Percentiles rank a stretch among this genome's conserved stretches.
phyloP scores from a whole-genome alignment of 2,329 filamentous ascomycete species.

The Chrysoporthe austroafricana region DNA sequence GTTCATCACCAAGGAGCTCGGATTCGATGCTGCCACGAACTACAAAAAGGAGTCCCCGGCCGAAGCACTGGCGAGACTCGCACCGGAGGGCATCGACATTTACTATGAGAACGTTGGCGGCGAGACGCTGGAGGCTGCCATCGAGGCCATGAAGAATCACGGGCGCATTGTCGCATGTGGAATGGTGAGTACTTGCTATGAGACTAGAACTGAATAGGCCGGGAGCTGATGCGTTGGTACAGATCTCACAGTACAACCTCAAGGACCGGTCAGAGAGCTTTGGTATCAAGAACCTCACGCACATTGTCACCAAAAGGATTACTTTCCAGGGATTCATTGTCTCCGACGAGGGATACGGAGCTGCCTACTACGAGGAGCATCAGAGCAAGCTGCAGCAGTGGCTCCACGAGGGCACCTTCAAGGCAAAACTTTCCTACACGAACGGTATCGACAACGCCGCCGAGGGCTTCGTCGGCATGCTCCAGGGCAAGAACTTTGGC shows the following conservation, averaged over 20 bases:
- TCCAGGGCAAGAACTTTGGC: constrained; percentile 81
- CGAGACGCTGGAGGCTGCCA: constrained; percentile 53
- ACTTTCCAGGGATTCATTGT: constrained; percentile 80
- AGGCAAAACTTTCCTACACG: constrained; percentile 69
- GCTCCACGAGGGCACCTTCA: constrained; percentile 76
- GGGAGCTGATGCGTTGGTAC: constrained; percentile 38
- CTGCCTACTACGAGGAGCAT: constrained; percentile 70
- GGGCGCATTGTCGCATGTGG: constrained; percentile 69
- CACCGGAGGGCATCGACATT: constrained; percentile 77
- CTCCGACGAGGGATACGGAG: constrained; percentile 64
- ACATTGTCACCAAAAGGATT: constrained; percentile 70
- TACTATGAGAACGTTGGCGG: constrained; percentile 60
- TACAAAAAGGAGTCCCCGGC: constrained; percentile 80
- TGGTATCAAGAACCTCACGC: constrained; percentile 67
- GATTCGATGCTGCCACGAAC: constrained; percentile 72
- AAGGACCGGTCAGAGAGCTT: constrained; percentile 55
- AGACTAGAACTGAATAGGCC: neutral
- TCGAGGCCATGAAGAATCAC: constrained; percentile 56
- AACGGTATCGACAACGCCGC: constrained; percentile 78
- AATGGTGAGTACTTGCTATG: constrained; percentile 50
- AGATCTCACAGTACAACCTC: constrained; percentile 77
- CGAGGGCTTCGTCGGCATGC: constrained; percentile 74
- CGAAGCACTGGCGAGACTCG: constrained; percentile 70
- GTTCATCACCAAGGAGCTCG: constrained; percentile 58
- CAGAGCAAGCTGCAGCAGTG: constrained; percentile 76